phyloP scores from a whole-genome alignment of 1,284 basidiomycete genomes.

The Moesziomyces parantarcticus region DNA sequence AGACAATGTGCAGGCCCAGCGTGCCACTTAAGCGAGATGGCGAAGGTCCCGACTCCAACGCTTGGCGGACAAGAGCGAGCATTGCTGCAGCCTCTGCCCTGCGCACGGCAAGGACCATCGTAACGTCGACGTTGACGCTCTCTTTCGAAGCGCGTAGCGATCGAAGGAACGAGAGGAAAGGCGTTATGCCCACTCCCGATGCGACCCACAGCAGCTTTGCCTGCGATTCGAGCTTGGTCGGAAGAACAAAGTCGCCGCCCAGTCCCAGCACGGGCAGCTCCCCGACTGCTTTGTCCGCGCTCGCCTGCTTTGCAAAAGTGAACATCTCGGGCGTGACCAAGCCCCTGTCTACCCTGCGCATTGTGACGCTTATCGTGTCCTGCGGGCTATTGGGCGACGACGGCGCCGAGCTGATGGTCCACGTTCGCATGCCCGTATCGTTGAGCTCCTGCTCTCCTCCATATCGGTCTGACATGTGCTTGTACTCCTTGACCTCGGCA shows the following conservation, averaged over 20 bases:
- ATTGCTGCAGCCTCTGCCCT: constrained; percentile 17
- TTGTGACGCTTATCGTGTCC: constrained; percentile 17
- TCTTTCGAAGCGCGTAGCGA: background rate
- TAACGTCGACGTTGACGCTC: constrained; percentile 4
- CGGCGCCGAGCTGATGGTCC: constrained; percentile 41
- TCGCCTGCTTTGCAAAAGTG: background rate
- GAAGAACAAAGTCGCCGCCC: constrained; percentile 27
- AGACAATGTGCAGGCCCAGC: constrained; percentile 23
- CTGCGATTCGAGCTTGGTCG: background rate
- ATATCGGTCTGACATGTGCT: constrained; percentile 40
- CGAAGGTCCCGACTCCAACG: background rate
- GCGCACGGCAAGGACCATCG: constrained; percentile 20
- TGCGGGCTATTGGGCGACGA: background rate
- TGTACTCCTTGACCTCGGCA: constrained; percentile 30
- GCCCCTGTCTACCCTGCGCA: constrained; percentile 24
- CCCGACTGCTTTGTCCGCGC: constrained; percentile 1
- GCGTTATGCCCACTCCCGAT: constrained; percentile 26
- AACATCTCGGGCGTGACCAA: constrained; percentile 33
- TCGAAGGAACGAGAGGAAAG: constrained; percentile 26
- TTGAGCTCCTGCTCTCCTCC: constrained; percentile 46
- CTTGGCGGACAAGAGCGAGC: constrained; percentile 14
- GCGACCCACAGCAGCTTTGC: constrained; percentile 25
- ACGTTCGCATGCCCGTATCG: constrained; percentile 34
- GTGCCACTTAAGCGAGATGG: background rate
- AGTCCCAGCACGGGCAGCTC: constrained; percentile 29